Percentiles rank a stretch among this genome's conserved stretches.
These are phyloP conservation scores for Podila horticola DNA, from an alignment of 192 early-diverging fungal species.

Conservation along the genomic window DNA sequence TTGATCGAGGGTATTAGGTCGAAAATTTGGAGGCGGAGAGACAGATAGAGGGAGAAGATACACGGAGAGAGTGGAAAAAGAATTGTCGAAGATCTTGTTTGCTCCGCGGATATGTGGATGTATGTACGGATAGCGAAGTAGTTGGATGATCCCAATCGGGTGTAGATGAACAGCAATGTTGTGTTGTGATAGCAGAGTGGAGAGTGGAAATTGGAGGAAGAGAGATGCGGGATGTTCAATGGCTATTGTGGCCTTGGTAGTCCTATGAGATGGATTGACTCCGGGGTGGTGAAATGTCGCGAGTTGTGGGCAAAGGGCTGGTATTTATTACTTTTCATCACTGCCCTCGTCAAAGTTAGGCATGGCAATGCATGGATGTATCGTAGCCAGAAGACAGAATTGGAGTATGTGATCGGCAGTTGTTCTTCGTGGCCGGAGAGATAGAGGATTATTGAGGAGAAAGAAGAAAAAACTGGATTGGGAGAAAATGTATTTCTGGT, in stretches of 20 bases:
- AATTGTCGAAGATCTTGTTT: too few relatives aligned
- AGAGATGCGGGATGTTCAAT: neutral
- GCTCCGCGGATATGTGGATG: too few relatives aligned
- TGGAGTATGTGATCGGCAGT: neutral
- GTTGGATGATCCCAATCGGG: too few relatives aligned
- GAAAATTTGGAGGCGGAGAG: too few relatives aligned
- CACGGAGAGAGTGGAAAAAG: too few relatives aligned
- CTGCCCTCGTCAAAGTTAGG: conserved; percentile 3
- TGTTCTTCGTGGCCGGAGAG: neutral
- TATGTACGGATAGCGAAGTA: too few relatives aligned
- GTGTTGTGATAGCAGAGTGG: neutral
- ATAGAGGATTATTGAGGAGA: neutral
- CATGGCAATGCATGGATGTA: conserved; percentile 1
- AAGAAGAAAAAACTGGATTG: neutral
- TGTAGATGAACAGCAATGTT: too few relatives aligned
- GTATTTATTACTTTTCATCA: conserved; percentile 4
- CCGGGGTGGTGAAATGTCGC: neutral
- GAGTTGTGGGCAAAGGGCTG: neutral
- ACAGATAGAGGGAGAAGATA: too few relatives aligned
- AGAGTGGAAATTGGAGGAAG: neutral
- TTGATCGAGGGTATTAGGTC: neutral
- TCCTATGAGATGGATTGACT: neutral
- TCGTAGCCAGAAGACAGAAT: neutral
- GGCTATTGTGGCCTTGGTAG: neutral
- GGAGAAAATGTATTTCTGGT: neutral